Base-by-base conservation (phyloP, 139 green algal genomes). In the Dunaliella primolecta region DNA sequence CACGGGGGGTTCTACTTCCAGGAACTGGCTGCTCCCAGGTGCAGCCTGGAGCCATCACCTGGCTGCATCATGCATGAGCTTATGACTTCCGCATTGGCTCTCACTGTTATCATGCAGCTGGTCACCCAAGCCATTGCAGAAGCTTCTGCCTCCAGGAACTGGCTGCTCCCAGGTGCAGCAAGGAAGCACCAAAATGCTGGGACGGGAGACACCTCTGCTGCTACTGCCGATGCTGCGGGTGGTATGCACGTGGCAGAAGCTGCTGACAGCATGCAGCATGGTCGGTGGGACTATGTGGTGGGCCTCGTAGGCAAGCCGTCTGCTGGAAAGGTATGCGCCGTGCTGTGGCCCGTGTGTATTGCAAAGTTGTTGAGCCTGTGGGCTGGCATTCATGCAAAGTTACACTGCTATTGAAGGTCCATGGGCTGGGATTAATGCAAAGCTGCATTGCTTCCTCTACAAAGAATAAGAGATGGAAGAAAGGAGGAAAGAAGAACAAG, bases 291-390 rank as follows among this genome's bases (percentile, higher is more conserved):
- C 79, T 91, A 88, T 71, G 77, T 83, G 1, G 84, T 93, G 15
- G 90, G 90, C 0, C 84, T 93, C 36, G 90, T 84, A 2, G 81
- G 89, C 7, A 89, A 89, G 57, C 89, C 89, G 1, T 89, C 84
- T 32, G 89, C 89, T 21, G 89, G 89, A 20, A 92, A 92, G 80
- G 86, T 64, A 64, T 7, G 46, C 15, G 46, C 64, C 21, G 24
- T n/a, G 57, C 57, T 74, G 21, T 74, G 21, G 57, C n/a, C n/a
- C n/a, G n/a, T n/a, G n/a, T n/a, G n/a, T n/a, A n/a, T n/a, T n/a
- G n/a, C n/a, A n/a, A n/a, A n/a, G n/a, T n/a, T n/a, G n/a, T n/a
- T n/a, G n/a, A n/a, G n/a, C n/a, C n/a, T n/a, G n/a, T n/a, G n/a
- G n/a, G n/a, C n/a, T n/a, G n/a, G n/a, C n/a, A n/a, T n/a, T n/a